A percentile compares a stretch with the other conserved stretches of the same genome.
These are phyloP conservation scores for Alternaria solani DNA, from an alignment of 2,329 filamentous ascomycete species.

Conservation along the genomic window DNA sequence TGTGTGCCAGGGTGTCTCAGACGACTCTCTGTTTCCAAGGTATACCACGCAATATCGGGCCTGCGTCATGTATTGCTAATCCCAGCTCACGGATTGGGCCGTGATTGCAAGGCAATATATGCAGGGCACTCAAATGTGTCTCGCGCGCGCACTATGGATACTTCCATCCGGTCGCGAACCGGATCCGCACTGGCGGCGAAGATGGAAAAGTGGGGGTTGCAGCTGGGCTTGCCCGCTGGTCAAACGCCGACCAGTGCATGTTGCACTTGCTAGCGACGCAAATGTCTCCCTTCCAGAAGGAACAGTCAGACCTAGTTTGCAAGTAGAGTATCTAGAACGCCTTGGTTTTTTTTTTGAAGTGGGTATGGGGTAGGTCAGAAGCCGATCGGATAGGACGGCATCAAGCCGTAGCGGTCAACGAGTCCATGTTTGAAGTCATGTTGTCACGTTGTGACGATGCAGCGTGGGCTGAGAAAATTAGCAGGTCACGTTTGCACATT, in stretches of 20 bases:
- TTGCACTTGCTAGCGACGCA: background rate
- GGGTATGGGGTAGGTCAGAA: conserved; percentile 9
- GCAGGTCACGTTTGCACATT: conserved; percentile 3
- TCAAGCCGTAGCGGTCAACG: conserved; percentile 2
- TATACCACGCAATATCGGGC: background rate
- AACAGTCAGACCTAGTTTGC: background rate
- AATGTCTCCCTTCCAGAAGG: conserved; percentile 1
- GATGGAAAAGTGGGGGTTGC: conserved; percentile 6
- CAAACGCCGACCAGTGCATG: conserved; percentile 11
- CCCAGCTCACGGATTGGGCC: conserved; percentile 2
- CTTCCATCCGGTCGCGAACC: conserved; percentile 12
- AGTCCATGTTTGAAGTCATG: background rate
- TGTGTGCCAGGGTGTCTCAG: background rate
- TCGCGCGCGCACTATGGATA: background rate
- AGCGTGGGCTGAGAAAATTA: background rate
- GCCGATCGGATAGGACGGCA: conserved; percentile 9
- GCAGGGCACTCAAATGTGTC: conserved; percentile 9
- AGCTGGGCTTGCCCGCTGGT: background rate
- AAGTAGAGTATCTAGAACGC: background rate
- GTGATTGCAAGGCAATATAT: conserved; percentile 5
- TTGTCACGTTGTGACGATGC: background rate
- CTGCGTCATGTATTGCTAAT: conserved; percentile 1
- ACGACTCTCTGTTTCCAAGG: background rate
- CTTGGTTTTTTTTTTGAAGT: background rate
- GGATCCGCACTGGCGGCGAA: conserved; percentile 18